Evolutionary conservation across 805 yeast species (phyloP).

Genomic region (Ogataea parapolymorpha): DNA sequence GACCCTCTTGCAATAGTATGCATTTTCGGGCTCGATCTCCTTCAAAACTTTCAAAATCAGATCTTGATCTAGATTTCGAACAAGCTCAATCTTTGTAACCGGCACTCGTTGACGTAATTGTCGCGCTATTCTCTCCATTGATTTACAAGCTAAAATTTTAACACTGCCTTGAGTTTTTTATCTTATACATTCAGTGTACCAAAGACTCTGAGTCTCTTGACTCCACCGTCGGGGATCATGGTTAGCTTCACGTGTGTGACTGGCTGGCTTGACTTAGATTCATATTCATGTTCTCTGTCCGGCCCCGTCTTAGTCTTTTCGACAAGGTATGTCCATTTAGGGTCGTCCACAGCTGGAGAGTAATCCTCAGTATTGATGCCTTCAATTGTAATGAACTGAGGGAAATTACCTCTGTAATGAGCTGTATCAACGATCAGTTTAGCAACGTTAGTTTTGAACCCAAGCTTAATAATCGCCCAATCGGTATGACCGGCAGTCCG

Average conservation of each 20-base stretch:
- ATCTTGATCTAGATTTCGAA: slow-evolving; percentile 14
- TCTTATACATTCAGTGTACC: slow-evolving; percentile 42
- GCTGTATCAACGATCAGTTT: slow-evolving; percentile 83
- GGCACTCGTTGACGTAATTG: slow-evolving; percentile 33
- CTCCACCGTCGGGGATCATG: slow-evolving; percentile 96
- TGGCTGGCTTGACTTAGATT: slow-evolving; percentile 29
- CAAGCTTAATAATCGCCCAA: slow-evolving; percentile 85
- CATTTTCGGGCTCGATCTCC: slow-evolving; percentile 37
- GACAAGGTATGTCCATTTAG: slow-evolving; percentile 64
- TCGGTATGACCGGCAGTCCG: slow-evolving; percentile 81
- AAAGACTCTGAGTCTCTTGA: slow-evolving; percentile 81
- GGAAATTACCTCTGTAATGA: slow-evolving; percentile 92
- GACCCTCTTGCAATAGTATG: slow-evolving; percentile 48
- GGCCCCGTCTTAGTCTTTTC: slow-evolving; percentile 73
- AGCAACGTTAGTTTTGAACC: slow-evolving; percentile 55
- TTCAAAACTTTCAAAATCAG: slow-evolving; percentile 20
- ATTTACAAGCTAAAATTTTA: background rate
- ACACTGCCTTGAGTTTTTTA: slow-evolving; percentile 1
- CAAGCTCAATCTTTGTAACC: slow-evolving; percentile 13
- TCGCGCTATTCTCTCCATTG: slow-evolving; percentile 8
- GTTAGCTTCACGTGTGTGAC: slow-evolving; percentile 73
- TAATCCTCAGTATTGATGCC: slow-evolving; percentile 42
- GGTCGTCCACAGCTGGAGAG: slow-evolving; percentile 39
- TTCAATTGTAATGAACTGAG: slow-evolving; percentile 72
- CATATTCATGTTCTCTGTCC: slow-evolving; percentile 70